These are phyloP conservation scores for Mycena crocata DNA, from an alignment of 768 basidiomycete genomes.

Conservation along the genomic window DNA sequence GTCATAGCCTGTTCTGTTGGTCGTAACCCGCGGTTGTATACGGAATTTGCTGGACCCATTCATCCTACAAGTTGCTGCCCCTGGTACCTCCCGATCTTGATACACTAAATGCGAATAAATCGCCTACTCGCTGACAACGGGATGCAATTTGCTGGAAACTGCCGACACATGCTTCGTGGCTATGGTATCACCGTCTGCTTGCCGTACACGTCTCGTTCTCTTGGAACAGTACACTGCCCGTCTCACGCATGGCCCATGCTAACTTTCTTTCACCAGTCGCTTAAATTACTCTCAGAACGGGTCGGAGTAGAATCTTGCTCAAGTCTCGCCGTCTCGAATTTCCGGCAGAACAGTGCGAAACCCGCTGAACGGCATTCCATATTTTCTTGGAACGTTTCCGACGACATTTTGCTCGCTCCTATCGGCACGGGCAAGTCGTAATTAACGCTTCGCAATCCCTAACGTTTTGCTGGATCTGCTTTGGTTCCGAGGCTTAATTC, in stretches of 20 bases:
- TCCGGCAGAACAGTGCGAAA: neutral
- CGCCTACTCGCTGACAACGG: constrained; percentile 23
- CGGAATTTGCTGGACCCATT: constrained; percentile 9
- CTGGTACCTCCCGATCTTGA: constrained; percentile 12
- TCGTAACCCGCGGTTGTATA: constrained; percentile 5
- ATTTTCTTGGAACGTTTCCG: too few relatives aligned
- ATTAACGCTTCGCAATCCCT: constrained; percentile 14
- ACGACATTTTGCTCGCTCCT: constrained; percentile 13
- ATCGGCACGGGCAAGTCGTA: constrained; percentile 28
- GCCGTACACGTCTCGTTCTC: neutral
- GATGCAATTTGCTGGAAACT: constrained; percentile 6
- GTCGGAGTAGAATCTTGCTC: too few relatives aligned
- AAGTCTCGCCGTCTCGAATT: neutral
- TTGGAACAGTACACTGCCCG: neutral
- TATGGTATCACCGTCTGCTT: neutral
- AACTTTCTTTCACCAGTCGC: too few relatives aligned
- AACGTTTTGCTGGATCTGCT: constrained; percentile 23
- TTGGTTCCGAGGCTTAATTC: constrained; percentile 23
- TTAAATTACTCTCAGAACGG: neutral
- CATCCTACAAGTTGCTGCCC: constrained; percentile 11
- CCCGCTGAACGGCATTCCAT: neutral
- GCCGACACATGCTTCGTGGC: constrained; percentile 11
- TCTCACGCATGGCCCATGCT: neutral
- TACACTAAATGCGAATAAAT: constrained; percentile 10
- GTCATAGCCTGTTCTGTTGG: constrained; percentile 3